A percentile compares a stretch with the other conserved stretches of the same genome.
Conservation (phyloP, 139 green algal genomes). For the Tetraselmis striata region DNA sequence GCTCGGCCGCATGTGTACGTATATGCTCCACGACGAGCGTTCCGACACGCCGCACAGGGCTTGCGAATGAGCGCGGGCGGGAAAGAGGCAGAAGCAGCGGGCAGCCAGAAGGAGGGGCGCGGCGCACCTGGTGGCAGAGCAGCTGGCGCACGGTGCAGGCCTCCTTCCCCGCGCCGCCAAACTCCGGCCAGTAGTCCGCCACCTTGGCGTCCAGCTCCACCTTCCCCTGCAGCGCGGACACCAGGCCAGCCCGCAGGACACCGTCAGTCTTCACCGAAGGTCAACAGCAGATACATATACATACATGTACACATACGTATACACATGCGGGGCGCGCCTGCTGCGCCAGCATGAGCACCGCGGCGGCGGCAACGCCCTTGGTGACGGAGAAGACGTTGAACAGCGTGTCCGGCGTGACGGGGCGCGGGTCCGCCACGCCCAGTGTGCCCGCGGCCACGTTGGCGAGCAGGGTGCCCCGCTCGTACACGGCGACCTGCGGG, state of each 20-base stretch:
- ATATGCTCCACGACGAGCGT: no score
- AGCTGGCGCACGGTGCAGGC: constrained; percentile 34
- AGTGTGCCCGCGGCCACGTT: constrained; percentile 32
- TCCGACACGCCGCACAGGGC: no score
- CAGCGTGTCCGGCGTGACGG: constrained; percentile 33
- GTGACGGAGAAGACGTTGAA: constrained; percentile 51
- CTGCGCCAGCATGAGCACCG: constrained; percentile 32
- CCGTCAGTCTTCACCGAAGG: no score
- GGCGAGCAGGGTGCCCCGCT: constrained; percentile 23
- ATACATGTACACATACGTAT: not conserved
- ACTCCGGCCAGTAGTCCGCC: constrained; percentile 28
- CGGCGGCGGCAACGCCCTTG: constrained; percentile 27
- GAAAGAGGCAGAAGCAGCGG: no score
- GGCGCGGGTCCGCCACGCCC: constrained; percentile 30
- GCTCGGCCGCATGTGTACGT: no score
- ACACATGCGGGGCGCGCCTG: not conserved
- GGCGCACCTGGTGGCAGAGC: constrained; percentile 28
- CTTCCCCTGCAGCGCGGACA: no score
- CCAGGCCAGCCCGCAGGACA: no score
- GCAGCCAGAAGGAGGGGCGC: no score
- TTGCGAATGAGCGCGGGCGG: no score
- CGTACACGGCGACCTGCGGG: constrained; percentile 32
- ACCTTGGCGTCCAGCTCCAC: constrained; percentile 21
- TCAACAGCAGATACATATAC: not conserved
- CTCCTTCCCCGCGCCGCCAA: constrained; percentile 33